Percentiles rank a stretch among this genome's conserved stretches.
These are phyloP conservation scores for Talaromyces liani DNA, from an alignment of 495 filamentous ascomycete species.

Conservation along the genomic window DNA sequence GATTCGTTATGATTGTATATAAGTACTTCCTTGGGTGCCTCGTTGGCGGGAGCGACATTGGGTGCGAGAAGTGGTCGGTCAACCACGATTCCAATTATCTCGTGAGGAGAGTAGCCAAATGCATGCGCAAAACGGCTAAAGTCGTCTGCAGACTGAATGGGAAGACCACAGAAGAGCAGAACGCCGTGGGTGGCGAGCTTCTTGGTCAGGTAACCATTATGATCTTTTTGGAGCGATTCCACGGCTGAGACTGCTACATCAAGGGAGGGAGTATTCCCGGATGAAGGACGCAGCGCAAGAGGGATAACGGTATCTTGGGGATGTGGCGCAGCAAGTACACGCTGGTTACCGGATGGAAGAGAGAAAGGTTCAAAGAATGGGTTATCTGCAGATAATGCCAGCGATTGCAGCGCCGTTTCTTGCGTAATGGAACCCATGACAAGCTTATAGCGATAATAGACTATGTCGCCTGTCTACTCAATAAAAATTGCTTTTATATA, in stretches of 20 bases:
- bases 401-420: too few species aligned
- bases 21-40: slow-evolving; percentile 40
- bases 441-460: too few species aligned
- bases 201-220: slow-evolving; percentile 41
- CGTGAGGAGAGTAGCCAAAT: slow-evolving; percentile 46
- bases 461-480: too few species aligned
- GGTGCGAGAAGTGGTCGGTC: slow-evolving; percentile 40
- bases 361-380: slow-evolving; percentile 51
- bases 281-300: slow-evolving; percentile 31
- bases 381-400: too few species aligned
- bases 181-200: slow-evolving; percentile 46
- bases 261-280: slow-evolving; percentile 1
- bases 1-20: slow-evolving; percentile 52
- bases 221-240: slow-evolving; percentile 15
- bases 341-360: slow-evolving; percentile 50
- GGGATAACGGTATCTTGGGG: slow-evolving; percentile 31
- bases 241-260: slow-evolving; percentile 20
- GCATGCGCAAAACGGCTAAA: slow-evolving; percentile 48
- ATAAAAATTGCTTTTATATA: too few species aligned
- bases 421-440: too few species aligned
- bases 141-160: slow-evolving; percentile 25
- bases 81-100: slow-evolving; percentile 50
- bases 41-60: slow-evolving; percentile 47
- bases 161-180: slow-evolving; percentile 23
- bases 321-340: slow-evolving; percentile 31